These are phyloP conservation scores for Stagonosporopsis cucurbitacearum DNA, from an alignment of 2,329 filamentous ascomycete genomes.

Conservation along the genomic window DNA sequence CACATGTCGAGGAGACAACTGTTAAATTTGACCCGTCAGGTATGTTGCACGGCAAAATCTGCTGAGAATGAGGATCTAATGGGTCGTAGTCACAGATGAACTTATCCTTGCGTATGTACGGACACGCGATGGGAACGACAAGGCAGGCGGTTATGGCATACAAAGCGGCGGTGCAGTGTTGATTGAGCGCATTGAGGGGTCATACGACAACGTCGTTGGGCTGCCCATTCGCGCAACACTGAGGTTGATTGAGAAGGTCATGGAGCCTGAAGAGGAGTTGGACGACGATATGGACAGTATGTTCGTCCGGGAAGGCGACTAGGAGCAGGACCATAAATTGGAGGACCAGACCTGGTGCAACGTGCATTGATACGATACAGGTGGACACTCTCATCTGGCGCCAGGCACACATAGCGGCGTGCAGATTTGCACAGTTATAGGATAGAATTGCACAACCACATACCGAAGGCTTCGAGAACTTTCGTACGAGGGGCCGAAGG, in stretches of 20 bases:
- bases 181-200: slow-evolving; percentile 87
- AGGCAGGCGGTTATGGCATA: slow-evolving; percentile 94
- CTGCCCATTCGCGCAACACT: slow-evolving; percentile 80
- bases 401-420: neutral
- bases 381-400: neutral
- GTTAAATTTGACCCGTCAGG: slow-evolving; percentile 80
- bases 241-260: slow-evolving; percentile 84
- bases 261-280: slow-evolving; percentile 67
- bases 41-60: slow-evolving; percentile 17
- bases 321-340: neutral
- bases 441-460: slow-evolving; percentile 12
- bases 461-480: slow-evolving; percentile 14
- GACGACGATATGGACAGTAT: slow-evolving; percentile 60
- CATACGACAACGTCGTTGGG: slow-evolving; percentile 92
- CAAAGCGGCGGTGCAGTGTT: slow-evolving; percentile 88
- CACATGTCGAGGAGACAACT: slow-evolving; percentile 84
- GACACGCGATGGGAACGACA: slow-evolving; percentile 92
- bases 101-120: slow-evolving; percentile 79
- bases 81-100: slow-evolving; percentile 70
- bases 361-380: neutral
- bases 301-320: slow-evolving; percentile 25
- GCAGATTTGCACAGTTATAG: slow-evolving; percentile 10
- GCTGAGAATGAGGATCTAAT: slow-evolving; percentile 12
- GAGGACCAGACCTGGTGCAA: neutral
- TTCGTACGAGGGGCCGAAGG: slow-evolving; percentile 5